These are phyloP conservation scores for Spergularia bocconei DNA, from an alignment of 148 eudicot species.

Conservation along the genomic window DNA sequence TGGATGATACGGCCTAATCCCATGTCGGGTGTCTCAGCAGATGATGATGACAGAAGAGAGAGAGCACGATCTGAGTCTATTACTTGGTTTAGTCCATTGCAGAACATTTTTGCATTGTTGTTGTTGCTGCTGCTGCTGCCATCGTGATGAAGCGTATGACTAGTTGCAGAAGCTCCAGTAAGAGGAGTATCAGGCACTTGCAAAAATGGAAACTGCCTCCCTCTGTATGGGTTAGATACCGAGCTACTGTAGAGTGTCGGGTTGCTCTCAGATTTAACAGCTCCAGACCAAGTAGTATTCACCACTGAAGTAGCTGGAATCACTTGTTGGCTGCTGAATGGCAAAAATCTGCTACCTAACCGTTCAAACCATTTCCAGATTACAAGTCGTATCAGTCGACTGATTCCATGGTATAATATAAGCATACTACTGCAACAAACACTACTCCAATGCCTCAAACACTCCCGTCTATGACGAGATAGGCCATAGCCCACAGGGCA, in stretches of 20 bases:
- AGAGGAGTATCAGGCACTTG: conserved; percentile 31
- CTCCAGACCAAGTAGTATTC: conserved; percentile 46
- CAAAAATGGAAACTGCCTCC: conserved; percentile 51
- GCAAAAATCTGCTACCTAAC: conserved; percentile 48
- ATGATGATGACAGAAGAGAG: conserved; percentile 97
- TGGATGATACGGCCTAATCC: conserved; percentile 44
- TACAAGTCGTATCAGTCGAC: neutral
- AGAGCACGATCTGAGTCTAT: conserved; percentile 76
- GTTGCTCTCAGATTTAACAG: conserved; percentile 41
- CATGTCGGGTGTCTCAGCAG: conserved; percentile 50
- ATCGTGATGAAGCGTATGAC: conserved; percentile 42
- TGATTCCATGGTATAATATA: neutral
- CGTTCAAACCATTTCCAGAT: neutral
- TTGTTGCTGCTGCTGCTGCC: conserved; percentile 20
- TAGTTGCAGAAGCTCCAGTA: conserved; percentile 37
- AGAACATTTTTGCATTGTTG: conserved; percentile 27
- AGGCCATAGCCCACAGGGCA: too few species aligned
- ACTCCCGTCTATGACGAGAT: too few species aligned
- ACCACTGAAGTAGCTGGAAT: conserved; percentile 43
- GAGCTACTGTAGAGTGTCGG: conserved; percentile 27
- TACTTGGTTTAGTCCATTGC: conserved; percentile 39
- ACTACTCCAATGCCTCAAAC: too few species aligned
- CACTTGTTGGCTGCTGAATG: conserved; percentile 46
- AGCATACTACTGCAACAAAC: too few species aligned
- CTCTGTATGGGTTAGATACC: conserved; percentile 29